phyloP scores from a whole-genome alignment of 768 basidiomycete species.

The Sutorius australiensis region DNA sequence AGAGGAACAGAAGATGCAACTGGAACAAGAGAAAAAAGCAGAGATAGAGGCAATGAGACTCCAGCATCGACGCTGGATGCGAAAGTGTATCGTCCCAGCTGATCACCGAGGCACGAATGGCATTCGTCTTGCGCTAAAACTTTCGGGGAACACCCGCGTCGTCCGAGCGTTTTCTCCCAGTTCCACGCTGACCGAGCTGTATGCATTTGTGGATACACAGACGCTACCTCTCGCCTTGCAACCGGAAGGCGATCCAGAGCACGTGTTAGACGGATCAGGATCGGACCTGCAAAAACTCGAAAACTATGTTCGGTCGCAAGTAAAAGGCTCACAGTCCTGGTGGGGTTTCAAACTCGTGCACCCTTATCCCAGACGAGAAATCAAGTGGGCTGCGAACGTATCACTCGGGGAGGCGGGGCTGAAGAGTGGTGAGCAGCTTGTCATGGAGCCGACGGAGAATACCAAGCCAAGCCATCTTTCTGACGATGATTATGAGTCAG shows the following conservation, averaged over 20 bases:
- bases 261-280: constrained; percentile 36
- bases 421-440: constrained; percentile 59
- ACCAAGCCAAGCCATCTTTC: constrained; percentile 29
- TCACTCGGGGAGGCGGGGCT: constrained; percentile 46
- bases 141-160: constrained; percentile 54
- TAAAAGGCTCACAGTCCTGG: constrained; percentile 39
- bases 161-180: constrained; percentile 50
- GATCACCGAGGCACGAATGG: constrained; percentile 25
- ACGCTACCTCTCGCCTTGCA: constrained; percentile 42
- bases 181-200: constrained; percentile 60
- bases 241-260: constrained; percentile 39
- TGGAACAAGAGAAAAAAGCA: constrained; percentile 36
- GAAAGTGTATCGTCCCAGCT: constrained; percentile 42
- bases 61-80: constrained; percentile 60
- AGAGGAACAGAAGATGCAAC: constrained; percentile 35
- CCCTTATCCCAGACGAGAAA: constrained; percentile 67
- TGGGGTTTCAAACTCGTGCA: constrained; percentile 72
- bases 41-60: constrained; percentile 37
- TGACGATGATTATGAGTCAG: constrained; percentile 57
- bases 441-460: constrained; percentile 46
- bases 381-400: constrained; percentile 44
- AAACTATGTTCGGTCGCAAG: constrained; percentile 30
- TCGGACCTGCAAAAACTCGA: constrained; percentile 38
- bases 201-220: constrained; percentile 67
- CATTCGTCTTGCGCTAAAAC: constrained; percentile 49